A percentile compares a stretch with the other conserved stretches of the same genome.
phyloP scores from a whole-genome alignment of 1,284 basidiomycete genomes.

The Exobasidium cylindrosporum region DNA sequence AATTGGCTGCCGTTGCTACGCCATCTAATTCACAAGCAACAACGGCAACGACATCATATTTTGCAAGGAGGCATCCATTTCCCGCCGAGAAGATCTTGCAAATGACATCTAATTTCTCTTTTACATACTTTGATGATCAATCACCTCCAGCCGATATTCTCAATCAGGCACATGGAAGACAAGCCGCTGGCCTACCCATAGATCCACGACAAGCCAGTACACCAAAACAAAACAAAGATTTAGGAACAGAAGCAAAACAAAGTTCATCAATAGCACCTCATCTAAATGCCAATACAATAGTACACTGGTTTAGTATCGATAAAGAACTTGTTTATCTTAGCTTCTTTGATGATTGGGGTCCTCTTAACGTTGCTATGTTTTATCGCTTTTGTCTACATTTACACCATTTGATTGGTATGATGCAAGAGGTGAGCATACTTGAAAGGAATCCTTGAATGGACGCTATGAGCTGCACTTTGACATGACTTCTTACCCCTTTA shows the following conservation, averaged over 20 bases:
- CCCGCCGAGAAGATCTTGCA: constrained; percentile 25
- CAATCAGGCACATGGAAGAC: constrained; percentile 6
- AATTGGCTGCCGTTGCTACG: constrained; percentile 1
- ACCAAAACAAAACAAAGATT: constrained; percentile 14
- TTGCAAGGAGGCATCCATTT: not conserved
- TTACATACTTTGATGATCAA: constrained; percentile 32
- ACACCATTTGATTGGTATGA: constrained; percentile 72
- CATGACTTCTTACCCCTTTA: too few species aligned
- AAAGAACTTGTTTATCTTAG: constrained; percentile 86
- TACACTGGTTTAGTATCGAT: constrained; percentile 64
- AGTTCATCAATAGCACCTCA: constrained; percentile 16
- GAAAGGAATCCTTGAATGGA: not conserved
- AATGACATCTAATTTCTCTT: constrained; percentile 44
- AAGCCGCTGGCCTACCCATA: not conserved
- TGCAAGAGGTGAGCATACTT: not conserved
- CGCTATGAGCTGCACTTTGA: too few species aligned
- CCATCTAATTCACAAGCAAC: constrained; percentile 23
- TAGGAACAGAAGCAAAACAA: constrained; percentile 22
- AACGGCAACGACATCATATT: not conserved
- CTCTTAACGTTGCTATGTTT: constrained; percentile 58
- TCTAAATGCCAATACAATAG: constrained; percentile 18
- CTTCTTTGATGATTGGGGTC: constrained; percentile 70
- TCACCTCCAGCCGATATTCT: constrained; percentile 18
- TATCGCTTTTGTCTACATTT: constrained; percentile 83
- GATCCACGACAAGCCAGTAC: not conserved